A percentile compares a stretch with the other conserved stretches of the same genome.
Conservation (phyloP, 768 basidiomycete genomes). For the Galerina marginata region DNA sequence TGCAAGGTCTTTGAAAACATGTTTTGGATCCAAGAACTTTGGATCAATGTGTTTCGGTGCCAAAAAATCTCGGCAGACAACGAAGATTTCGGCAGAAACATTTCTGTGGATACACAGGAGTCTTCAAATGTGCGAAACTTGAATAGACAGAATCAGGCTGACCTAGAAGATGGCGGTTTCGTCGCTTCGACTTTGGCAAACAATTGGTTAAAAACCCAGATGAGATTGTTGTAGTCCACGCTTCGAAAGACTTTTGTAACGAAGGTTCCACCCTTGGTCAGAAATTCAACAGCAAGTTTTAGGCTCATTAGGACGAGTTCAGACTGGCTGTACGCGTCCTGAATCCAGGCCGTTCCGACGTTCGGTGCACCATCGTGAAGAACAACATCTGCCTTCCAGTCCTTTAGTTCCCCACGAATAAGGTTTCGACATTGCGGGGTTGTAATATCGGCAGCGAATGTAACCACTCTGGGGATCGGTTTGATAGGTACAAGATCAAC, state of each 20-base stretch:
- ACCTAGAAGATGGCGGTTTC: constrained; percentile 97
- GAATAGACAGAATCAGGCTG: constrained; percentile 15
- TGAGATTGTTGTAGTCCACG: constrained; percentile 96
- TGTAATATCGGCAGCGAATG: constrained; percentile 95
- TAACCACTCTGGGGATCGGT: constrained; percentile 90
- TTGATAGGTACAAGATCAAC: constrained; percentile 97
- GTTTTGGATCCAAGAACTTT: constrained; percentile 95
- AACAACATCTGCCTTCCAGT: constrained; percentile 99
- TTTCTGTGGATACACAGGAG: constrained; percentile 60
- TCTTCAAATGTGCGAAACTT: background rate
- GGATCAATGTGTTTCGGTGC: constrained; percentile 97
- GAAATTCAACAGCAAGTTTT: constrained; percentile 94
- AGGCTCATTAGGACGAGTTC: constrained; percentile 96
- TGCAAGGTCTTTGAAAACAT: constrained; percentile 94
- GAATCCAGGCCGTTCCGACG: constrained; percentile 98
- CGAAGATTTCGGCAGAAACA: constrained; percentile 99
- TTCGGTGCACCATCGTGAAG: constrained; percentile 99
- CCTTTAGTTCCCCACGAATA: constrained; percentile 87
- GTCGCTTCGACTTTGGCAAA: constrained; percentile 98
- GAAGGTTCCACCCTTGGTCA: constrained; percentile 92
- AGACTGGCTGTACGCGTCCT: constrained; percentile 96
- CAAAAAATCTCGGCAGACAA: constrained; percentile 93
- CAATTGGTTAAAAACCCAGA: constrained; percentile 98
- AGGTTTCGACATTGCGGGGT: constrained; percentile 88
- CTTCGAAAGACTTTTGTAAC: constrained; percentile 99